phyloP scores from a whole-genome alignment of 2,329 filamentous ascomycete species.

The Fusarium napiforme region DNA sequence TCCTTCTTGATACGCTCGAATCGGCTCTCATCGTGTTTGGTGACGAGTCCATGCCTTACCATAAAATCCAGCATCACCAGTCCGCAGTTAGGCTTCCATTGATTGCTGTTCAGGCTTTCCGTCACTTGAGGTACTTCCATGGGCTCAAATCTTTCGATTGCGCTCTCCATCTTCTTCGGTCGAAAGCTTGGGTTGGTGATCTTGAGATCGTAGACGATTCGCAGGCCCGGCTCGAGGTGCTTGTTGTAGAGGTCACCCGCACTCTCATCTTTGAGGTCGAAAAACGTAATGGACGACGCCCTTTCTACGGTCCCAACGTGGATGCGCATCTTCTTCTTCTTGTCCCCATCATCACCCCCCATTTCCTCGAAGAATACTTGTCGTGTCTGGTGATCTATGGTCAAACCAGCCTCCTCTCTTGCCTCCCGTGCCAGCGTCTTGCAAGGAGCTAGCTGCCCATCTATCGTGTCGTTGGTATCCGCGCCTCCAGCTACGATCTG shows the following conservation, averaged over 20 bases:
- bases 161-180: conserved; percentile 41
- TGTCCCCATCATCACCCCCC: background rate
- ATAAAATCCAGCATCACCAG: conserved; percentile 54
- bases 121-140: conserved; percentile 47
- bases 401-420: conserved; percentile 49
- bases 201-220: conserved; percentile 51
- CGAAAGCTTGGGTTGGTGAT: conserved; percentile 41
- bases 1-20: conserved; percentile 36
- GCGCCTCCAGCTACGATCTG: conserved; percentile 53
- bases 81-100: conserved; percentile 55
- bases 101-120: conserved; percentile 36
- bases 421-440: conserved; percentile 49
- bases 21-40: conserved; percentile 37
- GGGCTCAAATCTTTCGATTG: conserved; percentile 46
- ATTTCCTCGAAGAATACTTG: conserved; percentile 17
- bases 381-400: conserved; percentile 15
- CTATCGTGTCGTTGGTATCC: conserved; percentile 44
- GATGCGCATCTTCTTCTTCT: background rate
- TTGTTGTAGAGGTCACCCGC: conserved; percentile 46
- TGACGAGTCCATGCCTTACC: conserved; percentile 45
- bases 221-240: conserved; percentile 53
- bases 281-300: conserved; percentile 48
- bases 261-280: conserved; percentile 47
- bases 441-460: conserved; percentile 33
- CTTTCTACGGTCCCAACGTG: conserved; percentile 41